Evolutionary conservation across 192 early-diverging fungal species (phyloP), one percentile per base, ranked within the genome.

Genomic region (Backusella luteola): DNA sequence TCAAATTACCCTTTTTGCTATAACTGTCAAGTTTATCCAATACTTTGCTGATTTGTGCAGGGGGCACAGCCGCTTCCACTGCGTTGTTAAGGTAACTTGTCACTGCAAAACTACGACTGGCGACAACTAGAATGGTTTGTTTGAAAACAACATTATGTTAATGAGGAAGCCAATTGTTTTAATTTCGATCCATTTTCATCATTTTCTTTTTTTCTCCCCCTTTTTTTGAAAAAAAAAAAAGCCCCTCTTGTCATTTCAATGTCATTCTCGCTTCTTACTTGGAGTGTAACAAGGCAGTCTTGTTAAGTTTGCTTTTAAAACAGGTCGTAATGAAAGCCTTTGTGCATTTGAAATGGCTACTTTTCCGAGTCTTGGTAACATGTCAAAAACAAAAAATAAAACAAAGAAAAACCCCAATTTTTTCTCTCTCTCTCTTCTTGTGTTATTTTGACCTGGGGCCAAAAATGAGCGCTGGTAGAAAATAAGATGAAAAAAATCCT

Each of bases 321-420:
- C 26, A 26, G 56, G 23, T 63, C 4, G 9, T 29, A 26, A 7
- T 63, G 56, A 63, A 14, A 63, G 56, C 56, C 56, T 23, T 63
- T 63, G 56, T 63, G 26, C 56, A 63, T 63, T 63, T 9, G 21
- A 29, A 63, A 63, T 26, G 23, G 56, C 56, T 29, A 0, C 23
- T 63, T 63, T 63, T 63, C 56, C 56, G 26, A 63, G 56, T 63
- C 56, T 63, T 63, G 56, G 56, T 59, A 59, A 59, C 56, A 59
- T 59, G 23, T 59, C 56, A 59, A 59, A 32, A 32, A 32, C 32
- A 53, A 53, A 53, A 53, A 59, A 59, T 23, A 59, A 59, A 59
- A 59, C 26, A 59, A 3, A 59, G 12, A 23, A 19, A 59, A 59
- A 59, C 3, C 23, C 23, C 23, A 4, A 23, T 21, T 52, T 52